Evolutionary conservation across 2,329 filamentous ascomycete genomes (phyloP).

Genomic region (Fusarium sp.): DNA sequence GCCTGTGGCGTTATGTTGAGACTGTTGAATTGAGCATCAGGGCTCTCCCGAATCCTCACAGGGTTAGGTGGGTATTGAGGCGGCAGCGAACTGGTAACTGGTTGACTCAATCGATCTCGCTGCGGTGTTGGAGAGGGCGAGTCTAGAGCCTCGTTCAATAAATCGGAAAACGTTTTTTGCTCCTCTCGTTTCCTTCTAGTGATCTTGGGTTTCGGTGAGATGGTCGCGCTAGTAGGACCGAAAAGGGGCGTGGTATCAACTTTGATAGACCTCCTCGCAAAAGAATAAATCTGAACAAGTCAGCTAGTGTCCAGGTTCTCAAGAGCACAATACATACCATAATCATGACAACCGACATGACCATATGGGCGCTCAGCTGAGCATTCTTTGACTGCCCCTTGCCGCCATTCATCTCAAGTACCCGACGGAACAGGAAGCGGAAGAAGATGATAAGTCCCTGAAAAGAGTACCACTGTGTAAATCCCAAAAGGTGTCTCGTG

Average conservation of each 20-base stretch:
- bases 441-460: slow-evolving; percentile 73
- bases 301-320: slow-evolving; percentile 36
- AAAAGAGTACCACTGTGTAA: slow-evolving; percentile 76
- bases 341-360: slow-evolving; percentile 67
- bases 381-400: slow-evolving; percentile 57
- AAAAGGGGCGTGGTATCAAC: slow-evolving; percentile 74
- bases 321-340: slow-evolving; percentile 62
- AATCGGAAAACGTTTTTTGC: slow-evolving; percentile 62
- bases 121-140: slow-evolving; percentile 33
- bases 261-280: slow-evolving; percentile 63
- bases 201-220: slow-evolving; percentile 46
- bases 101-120: slow-evolving; percentile 26
- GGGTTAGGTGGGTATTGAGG: slow-evolving; percentile 39
- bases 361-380: slow-evolving; percentile 68
- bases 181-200: slow-evolving; percentile 49
- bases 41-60: slow-evolving; percentile 14
- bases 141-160: slow-evolving; percentile 54
- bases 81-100: slow-evolving; percentile 38
- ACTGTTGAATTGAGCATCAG: slow-evolving; percentile 28
- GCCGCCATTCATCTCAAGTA: slow-evolving; percentile 59
- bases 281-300: slow-evolving; percentile 59
- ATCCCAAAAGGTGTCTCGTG: slow-evolving; percentile 71
- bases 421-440: slow-evolving; percentile 65
- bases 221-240: slow-evolving; percentile 41
- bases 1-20: slow-evolving; percentile 37